Conservation (phyloP, 148 eudicot species). For the Chenopodium album region DNA sequence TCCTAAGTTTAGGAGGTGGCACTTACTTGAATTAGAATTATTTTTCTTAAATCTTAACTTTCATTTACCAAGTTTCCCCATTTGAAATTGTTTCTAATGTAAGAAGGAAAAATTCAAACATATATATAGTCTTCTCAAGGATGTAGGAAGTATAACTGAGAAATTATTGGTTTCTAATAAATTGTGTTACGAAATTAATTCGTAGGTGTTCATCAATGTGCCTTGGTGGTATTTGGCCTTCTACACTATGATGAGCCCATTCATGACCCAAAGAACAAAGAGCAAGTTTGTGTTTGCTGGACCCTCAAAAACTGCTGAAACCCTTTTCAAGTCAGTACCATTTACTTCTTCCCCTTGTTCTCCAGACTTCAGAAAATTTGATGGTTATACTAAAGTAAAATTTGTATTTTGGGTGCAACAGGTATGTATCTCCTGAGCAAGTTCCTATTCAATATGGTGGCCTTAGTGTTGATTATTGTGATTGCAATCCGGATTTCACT, state of each 20-base stretch:
- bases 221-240: conserved; percentile 92
- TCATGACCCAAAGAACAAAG: conserved; percentile 85
- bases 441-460: conserved; percentile 96
- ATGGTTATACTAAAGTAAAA: neutral
- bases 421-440: conserved; percentile 85
- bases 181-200: conserved; percentile 9
- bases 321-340: conserved; percentile 75
- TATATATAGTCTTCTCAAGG: neutral
- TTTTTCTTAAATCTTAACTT: neutral
- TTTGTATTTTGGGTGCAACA: conserved; percentile 25
- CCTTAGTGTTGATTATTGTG: conserved; percentile 64
- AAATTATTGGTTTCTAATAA: neutral
- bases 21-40: neutral
- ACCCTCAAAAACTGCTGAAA: conserved; percentile 69
- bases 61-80: neutral
- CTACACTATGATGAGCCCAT: conserved; percentile 65
- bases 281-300: conserved; percentile 94
- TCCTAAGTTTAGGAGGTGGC: neutral
- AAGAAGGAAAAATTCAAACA: neutral
- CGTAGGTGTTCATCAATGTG: conserved; percentile 76
- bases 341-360: neutral
- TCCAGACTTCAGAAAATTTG: neutral
- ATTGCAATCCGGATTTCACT: conserved; percentile 69
- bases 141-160: neutral
- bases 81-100: neutral